Base-by-base conservation (phyloP, 2,329 filamentous ascomycete species). In the Pyricularia sp. region DNA sequence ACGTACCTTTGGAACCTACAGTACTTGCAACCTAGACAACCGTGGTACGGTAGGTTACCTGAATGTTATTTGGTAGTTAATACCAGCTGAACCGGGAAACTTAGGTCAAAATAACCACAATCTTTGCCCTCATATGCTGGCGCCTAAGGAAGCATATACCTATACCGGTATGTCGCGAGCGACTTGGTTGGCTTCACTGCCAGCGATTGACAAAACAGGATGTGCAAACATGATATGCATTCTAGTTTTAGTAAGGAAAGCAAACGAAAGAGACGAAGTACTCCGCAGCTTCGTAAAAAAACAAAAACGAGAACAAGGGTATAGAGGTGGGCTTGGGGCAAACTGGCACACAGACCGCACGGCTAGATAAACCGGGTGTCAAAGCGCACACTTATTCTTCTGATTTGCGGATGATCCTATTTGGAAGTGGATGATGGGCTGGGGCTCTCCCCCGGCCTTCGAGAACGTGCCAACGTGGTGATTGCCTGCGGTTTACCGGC, bases 401-500 rank as follows among this genome's bases (percentile, higher is more conserved):
- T 67, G 66, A 67, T 67, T 67, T 58, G 55, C 66, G 66, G 66
- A 20, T 58, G 64, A 36, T 33, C 30, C 64, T 36, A 65, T 25
- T 36, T 65, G 23, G 10, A 20, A 23, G n/a, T 65, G 64, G 31
- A 30, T 14, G 3, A 11, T 30, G 33, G 36, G 42, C 42, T 50
- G 42, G 42, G 42, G 42, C 42, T 50, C 42, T 50, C 42, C 42
- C 33, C 42, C 42, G 17, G 42, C 20, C 42, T 50, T 20, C 2
- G 42, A 50, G 42, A 50, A 50, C 42, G 42, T 50, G 42, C 17
- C 20, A 50, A 50, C 17, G 17, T 50, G 36, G 36, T 42, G 42
- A 50, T n/a, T 50, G 4, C 42, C 17, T n/a, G 42, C 42, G 42
- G 42, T 50, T 50, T n/a, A 50, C 42, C 20, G 14, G 42, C 4